Base-by-base conservation (phyloP, 805 yeast species). In the Pichia scutulata region DNA sequence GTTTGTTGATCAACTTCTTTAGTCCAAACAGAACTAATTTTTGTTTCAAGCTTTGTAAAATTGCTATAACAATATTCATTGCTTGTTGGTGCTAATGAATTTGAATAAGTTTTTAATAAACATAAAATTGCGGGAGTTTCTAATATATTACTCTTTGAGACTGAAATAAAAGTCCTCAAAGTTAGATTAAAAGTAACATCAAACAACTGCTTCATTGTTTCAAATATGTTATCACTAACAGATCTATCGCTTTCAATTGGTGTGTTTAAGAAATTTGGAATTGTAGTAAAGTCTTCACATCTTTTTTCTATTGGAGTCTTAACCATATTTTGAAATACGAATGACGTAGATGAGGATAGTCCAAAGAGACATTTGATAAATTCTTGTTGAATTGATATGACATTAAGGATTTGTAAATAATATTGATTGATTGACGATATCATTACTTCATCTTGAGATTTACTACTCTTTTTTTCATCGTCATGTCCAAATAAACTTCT, bases 21-120 rank as follows among this genome's bases (percentile, higher is more conserved):
- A 19, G 67, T 67, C 95, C 95, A 88, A 18, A 71, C 69, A 36
- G 65, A 66, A 40, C 67, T 67, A 42, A 81, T 69, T 60, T 76
- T 77, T 26, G 79, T 80, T n/a, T 70, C 66, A 6, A 81, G 55
- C 52, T 77, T 78, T 30, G 70, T 71, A 53, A 84, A 69, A 47
- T 75, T 70, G 39, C 74, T 71, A 52, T 77, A 69, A 21, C 76
- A 67, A 57, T 75, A 87, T 55, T 86, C 96, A 60, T 84, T 89
- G 61, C 79, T 77, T 1, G 83, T 70, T 9, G 77, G 67, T 10
- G 74, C 74, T 19, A 72, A 60, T 12, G 57, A 60, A 23, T 57
- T 58, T 7, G 65, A 57, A n/a, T 68, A 63, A 24, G 65, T 57
- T 51, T 80, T 82, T 10, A 80, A 56, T 39, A 71, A 62, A 1